Conservation (phyloP, 1,284 basidiomycete genomes). For the Microbotryum silenes-acaulis region DNA sequence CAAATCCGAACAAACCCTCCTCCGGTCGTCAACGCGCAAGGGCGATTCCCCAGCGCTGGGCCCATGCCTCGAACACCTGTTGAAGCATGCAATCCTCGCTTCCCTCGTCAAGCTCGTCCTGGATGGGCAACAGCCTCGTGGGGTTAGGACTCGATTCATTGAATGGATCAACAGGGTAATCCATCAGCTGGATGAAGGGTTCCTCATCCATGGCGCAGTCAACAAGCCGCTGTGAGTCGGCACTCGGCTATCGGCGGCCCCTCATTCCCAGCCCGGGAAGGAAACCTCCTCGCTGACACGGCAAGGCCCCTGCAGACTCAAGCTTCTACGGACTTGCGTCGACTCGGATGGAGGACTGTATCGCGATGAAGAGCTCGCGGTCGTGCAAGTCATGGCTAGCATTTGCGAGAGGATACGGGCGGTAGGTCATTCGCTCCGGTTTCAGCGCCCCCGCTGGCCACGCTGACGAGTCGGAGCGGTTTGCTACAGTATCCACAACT, state of each 20-base stretch:
- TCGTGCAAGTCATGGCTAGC: slow-evolving; percentile 53
- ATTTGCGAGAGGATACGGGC: slow-evolving; percentile 23
- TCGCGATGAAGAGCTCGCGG: slow-evolving; percentile 56
- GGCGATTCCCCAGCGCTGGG: slow-evolving; percentile 43
- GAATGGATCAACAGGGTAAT: slow-evolving; percentile 79
- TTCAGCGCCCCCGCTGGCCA: neutral
- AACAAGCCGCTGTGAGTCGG: slow-evolving; percentile 22
- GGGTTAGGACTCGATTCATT: slow-evolving; percentile 77
- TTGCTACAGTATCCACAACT: slow-evolving; percentile 69
- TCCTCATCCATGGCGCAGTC: slow-evolving; percentile 75
- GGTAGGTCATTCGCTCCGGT: slow-evolving; percentile 2
- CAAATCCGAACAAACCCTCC: too few relatives aligned
- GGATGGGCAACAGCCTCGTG: slow-evolving; percentile 62
- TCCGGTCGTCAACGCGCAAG: too few relatives aligned
- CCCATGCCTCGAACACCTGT: slow-evolving; percentile 77
- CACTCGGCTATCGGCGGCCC: neutral
- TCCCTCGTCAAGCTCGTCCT: slow-evolving; percentile 78
- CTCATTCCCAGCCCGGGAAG: neutral
- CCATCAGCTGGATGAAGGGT: slow-evolving; percentile 77
- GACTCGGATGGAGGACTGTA: slow-evolving; percentile 83
- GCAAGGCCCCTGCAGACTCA: slow-evolving; percentile 44
- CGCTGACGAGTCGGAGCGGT: neutral
- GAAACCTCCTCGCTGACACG: slow-evolving; percentile 67
- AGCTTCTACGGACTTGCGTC: slow-evolving; percentile 72
- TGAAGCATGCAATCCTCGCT: slow-evolving; percentile 80